phyloP scores from a whole-genome alignment of 805 yeast species.

The Suhomyces prunicola region DNA sequence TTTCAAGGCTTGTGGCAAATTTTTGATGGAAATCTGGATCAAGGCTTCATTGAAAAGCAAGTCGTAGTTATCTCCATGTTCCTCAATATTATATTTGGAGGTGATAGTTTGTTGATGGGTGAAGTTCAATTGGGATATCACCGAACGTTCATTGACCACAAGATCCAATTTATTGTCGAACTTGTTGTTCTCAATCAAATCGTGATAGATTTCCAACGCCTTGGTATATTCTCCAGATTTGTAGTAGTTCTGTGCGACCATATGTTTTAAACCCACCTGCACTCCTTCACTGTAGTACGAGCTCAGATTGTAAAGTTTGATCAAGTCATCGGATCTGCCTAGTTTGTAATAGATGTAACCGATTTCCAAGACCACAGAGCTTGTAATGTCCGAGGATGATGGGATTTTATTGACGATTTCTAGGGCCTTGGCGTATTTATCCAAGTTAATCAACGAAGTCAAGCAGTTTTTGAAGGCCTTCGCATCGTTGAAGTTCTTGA shows the following conservation, averaged over 20 bases:
- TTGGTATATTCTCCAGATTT: conserved; percentile 40
- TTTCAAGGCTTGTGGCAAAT: conserved; percentile 38
- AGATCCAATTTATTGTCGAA: conserved; percentile 51
- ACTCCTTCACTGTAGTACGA: conserved; percentile 15
- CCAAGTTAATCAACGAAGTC: conserved; percentile 59
- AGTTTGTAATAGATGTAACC: conserved; percentile 61
- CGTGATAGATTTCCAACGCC: conserved; percentile 47
- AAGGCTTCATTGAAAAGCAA: conserved; percentile 58
- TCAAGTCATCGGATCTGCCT: conserved; percentile 37
- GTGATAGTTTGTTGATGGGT: conserved; percentile 1
- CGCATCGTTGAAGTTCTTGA: conserved; percentile 33
- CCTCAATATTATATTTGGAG: conserved; percentile 1
- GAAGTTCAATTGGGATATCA: conserved; percentile 48
- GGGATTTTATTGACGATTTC: conserved; percentile 40
- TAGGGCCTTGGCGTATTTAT: conserved; percentile 50
- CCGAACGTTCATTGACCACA: conserved; percentile 64
- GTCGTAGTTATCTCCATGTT: conserved; percentile 41
- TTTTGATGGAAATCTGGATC: conserved; percentile 41
- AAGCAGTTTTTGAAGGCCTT: conserved; percentile 44
- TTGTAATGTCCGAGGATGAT: conserved; percentile 21
- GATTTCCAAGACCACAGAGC: conserved; percentile 44
- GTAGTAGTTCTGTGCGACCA: conserved; percentile 54
- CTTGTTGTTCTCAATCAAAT: conserved; percentile 32
- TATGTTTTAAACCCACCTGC: conserved; percentile 41
- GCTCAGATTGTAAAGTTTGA: conserved; percentile 16